Evolutionary conservation across 352 stramenopile genomes (phyloP), one percentile per base, ranked within the genome.

Genomic region (Pythium scleroteichum): DNA sequence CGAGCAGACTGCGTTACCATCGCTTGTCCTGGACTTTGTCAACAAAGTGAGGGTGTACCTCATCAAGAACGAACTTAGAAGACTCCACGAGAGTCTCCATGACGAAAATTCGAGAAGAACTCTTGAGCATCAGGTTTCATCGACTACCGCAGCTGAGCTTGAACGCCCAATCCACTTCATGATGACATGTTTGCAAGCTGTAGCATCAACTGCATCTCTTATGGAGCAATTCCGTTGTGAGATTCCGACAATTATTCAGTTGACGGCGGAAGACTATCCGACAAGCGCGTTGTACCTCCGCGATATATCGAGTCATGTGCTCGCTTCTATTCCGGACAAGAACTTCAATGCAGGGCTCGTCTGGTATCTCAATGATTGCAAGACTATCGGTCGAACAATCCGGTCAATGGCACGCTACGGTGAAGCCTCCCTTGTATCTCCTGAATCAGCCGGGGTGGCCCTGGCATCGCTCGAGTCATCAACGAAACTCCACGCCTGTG

Each of bases 351-450:
- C 84, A 8, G 82, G 69, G 3, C 56, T 91, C 0, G 77, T 88
- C 7, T 94, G 82, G 84, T 92, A 94, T 47, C 62, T 94, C 17
- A 72, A 90, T 45, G 84, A 92, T 46, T 88, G 77, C 50, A 74
- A 73, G 49, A 58, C 73, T 8, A 57, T 94, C 23, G 63, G 68
- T 6, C 76, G 73, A 39, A 78, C 71, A 8, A 64, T 94, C 23
- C 62, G 69, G 3, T 57, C 78, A 24, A 81, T 94, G 50, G 49
- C 62, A 0, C 71, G 59, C 14, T 79, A 86, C 23, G 49, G 57
- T 2, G 29, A 72, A 14, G 75, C 82, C 12, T 16, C 47, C 1
- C 74, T 52, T 22, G 52, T 33, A 7, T 79, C 68, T 22, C 81
- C 71, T 4, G 59, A 64, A 0, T 82, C 71, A 35, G 82, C 71